phyloP scores from a whole-genome alignment of 116 monocot genomes.

The Posidonia oceanica region DNA sequence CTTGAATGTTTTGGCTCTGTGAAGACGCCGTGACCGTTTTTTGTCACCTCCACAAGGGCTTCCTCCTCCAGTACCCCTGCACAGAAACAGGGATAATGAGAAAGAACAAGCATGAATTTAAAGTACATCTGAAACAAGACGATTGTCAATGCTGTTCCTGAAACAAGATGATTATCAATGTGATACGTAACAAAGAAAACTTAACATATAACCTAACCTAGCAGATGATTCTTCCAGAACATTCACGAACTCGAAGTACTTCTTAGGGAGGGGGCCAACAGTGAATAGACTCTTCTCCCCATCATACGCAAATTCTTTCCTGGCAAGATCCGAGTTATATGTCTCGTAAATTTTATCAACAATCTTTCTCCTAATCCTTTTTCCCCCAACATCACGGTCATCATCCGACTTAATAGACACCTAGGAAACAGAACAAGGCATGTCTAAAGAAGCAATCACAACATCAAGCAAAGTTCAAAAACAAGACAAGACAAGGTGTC shows the following conservation, averaged over 20 bases:
- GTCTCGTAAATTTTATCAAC: conserved; percentile 52
- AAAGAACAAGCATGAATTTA: too few species aligned
- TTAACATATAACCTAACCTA: conserved; percentile 9
- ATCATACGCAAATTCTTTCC: conserved; percentile 70
- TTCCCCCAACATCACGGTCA: conserved; percentile 28
- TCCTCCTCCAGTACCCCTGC: conserved; percentile 20
- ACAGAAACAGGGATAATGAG: background rate
- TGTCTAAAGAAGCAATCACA: background rate
- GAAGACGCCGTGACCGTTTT: conserved; percentile 35
- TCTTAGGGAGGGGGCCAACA: conserved; percentile 54
- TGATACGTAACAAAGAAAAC: too few species aligned
- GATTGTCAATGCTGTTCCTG: too few species aligned
- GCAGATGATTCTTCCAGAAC: conserved; percentile 47
- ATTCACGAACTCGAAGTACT: conserved; percentile 48
- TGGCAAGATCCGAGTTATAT: conserved; percentile 49
- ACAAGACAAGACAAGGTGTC: background rate
- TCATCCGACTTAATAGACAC: conserved; percentile 52
- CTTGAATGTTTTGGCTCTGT: conserved; percentile 30
- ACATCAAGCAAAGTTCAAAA: background rate
- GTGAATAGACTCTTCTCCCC: conserved; percentile 73
- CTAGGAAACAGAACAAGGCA: conserved; percentile 10
- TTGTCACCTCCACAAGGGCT: conserved; percentile 22
- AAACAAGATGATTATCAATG: too few species aligned
- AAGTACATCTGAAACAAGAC: too few species aligned
- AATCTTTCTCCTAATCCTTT: conserved; percentile 47